A percentile compares a stretch with the other conserved stretches of the same genome.
These are phyloP conservation scores for Hypoxylon lienhwacheense DNA, from an alignment of 495 filamentous ascomycete species.

Conservation along the genomic window DNA sequence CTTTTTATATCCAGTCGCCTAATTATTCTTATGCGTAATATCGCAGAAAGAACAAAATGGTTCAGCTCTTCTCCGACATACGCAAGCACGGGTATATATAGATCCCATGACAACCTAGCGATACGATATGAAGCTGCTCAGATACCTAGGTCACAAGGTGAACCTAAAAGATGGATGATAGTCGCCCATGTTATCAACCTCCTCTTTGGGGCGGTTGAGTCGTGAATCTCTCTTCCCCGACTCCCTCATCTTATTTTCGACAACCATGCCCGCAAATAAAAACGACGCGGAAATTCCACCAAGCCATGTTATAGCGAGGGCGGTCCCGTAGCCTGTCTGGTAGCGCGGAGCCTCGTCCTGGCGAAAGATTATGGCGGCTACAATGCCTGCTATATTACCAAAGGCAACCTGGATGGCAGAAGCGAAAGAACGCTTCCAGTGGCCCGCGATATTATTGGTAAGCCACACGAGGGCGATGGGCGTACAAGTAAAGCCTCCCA, in stretches of 20 bases:
- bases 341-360: constrained; percentile 53
- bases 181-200: constrained; percentile 60
- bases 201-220: constrained; percentile 47
- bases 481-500: constrained; percentile 53
- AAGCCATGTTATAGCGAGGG: constrained; percentile 54
- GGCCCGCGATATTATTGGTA: constrained; percentile 54
- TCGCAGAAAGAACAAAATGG: too few relatives aligned
- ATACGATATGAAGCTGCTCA: not conserved
- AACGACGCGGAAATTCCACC: constrained; percentile 46
- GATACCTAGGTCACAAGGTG: constrained; percentile 37
- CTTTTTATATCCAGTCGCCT: too few relatives aligned
- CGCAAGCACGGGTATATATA: too few relatives aligned
- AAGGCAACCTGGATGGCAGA: constrained; percentile 58
- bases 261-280: constrained; percentile 49
- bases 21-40: too few relatives aligned
- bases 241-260: constrained; percentile 60
- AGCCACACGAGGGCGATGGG: constrained; percentile 61
- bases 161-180: constrained; percentile 61
- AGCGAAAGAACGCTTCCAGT: constrained; percentile 63
- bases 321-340: constrained; percentile 51
- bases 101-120: not conserved
- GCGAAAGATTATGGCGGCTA: constrained; percentile 55
- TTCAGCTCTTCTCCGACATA: too few relatives aligned
- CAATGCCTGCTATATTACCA: constrained; percentile 60
- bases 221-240: constrained; percentile 55